Percentiles rank a stretch among this genome's conserved stretches.
Evolutionary conservation across 177 flowering plant species (phyloP).

Genomic region (Vitis hybrid): DNA sequence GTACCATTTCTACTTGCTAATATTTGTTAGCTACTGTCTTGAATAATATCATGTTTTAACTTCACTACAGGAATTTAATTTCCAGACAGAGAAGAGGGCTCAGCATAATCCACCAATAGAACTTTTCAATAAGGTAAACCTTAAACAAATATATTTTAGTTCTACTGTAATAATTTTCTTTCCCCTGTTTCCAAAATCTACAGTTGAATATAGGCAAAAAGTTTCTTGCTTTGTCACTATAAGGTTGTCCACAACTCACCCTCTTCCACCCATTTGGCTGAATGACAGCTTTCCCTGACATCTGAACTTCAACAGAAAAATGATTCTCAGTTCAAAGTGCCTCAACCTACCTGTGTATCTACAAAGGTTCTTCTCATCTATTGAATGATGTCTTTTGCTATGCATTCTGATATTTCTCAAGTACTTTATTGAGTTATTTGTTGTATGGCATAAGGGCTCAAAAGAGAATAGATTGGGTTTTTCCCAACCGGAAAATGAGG

Average conservation of each 20-base stretch:
- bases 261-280: not conserved
- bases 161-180: not conserved
- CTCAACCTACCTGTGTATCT: conserved; percentile 16
- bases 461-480: conserved; percentile 54
- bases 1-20: not conserved
- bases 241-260: too few species aligned
- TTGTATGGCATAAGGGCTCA: conserved; percentile 42
- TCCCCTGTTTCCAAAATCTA: too few species aligned
- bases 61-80: conserved; percentile 62
- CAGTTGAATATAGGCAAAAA: too few species aligned
- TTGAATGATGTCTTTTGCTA: not conserved
- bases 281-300: conserved; percentile 47
- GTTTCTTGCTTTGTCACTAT: not conserved
- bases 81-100: conserved; percentile 57
- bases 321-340: conserved; percentile 28
- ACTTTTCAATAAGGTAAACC: conserved; percentile 61
- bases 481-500: conserved; percentile 38
- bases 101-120: conserved; percentile 66
- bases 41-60: conserved; percentile 7
- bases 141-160: not conserved
- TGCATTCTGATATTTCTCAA: not conserved
- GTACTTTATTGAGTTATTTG: conserved; percentile 14
- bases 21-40: not conserved
- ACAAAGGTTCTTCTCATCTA: conserved; percentile 35
- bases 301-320: conserved; percentile 39